Evolutionary conservation across 352 stramenopile genomes (phyloP).

Genomic region (Globisporangium paddicum): DNA sequence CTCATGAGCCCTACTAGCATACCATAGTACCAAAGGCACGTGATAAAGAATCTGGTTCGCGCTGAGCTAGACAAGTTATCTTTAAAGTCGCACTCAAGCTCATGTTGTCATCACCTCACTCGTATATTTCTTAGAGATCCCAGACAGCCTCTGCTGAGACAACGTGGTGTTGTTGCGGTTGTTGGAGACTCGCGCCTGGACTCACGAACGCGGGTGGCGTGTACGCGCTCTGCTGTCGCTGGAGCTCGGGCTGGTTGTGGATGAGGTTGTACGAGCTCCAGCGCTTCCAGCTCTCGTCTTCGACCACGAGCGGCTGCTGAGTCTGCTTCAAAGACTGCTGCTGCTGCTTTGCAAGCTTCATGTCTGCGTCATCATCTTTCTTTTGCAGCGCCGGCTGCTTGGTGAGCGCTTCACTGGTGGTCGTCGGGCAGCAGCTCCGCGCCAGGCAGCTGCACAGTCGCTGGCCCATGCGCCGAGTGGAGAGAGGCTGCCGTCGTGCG

Average conservation of each 20-base stretch:
- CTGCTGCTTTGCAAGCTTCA: not conserved
- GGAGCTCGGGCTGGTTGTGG: conserved; percentile 30
- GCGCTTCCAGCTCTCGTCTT: conserved; percentile 82
- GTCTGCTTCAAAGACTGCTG: not conserved
- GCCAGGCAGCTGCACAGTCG: conserved; percentile 19
- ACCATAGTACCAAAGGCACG: no score
- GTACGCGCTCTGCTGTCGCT: conserved; percentile 33
- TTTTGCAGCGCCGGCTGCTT: conserved; percentile 13
- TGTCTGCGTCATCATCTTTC: conserved; percentile 9
- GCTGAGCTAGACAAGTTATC: not conserved
- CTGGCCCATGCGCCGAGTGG: conserved; percentile 24
- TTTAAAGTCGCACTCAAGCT: not conserved
- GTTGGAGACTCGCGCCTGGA: conserved; percentile 1
- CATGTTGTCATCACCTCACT: not conserved
- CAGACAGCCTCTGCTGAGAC: conserved; percentile 58
- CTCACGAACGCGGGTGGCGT: conserved; percentile 50
- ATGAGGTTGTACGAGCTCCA: conserved; percentile 77
- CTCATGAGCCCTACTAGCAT: not conserved
- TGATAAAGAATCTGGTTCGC: no score
- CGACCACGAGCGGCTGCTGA: conserved; percentile 52
- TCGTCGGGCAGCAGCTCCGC: conserved; percentile 5
- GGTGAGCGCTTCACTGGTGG: not conserved
- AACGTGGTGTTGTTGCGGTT: conserved; percentile 14
- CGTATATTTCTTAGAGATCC: conserved; percentile 40
- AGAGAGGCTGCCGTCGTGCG: not conserved